Base-by-base conservation (phyloP, 805 yeast species). In the Wickerhamiella domercqiae region DNA sequence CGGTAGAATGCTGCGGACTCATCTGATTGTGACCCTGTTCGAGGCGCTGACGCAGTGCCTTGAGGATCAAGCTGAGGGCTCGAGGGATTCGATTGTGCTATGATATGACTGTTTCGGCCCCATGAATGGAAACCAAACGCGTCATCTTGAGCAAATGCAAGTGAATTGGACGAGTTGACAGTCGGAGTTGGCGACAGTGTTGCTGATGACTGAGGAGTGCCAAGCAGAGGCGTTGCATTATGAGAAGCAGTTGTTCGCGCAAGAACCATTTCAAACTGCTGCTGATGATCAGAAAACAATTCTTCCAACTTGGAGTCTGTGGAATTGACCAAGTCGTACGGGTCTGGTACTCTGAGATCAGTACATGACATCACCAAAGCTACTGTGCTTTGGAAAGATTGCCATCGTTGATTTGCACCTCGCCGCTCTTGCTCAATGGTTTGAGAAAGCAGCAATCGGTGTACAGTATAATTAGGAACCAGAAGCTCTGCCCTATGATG, bases 381-480 rank as follows among this genome's bases (percentile, higher is more conserved):
- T n/a, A 13, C 16, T 7, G 33, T 30, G n/a, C 33, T 30, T n/a
- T 18, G 21, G 21, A 16, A 30, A 9, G 21, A 17, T 15, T 30
- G 33, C 33, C 33, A 30, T 15, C 33, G 33, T 16, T 13, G 14
- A 16, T 18, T 16, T 16, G 33, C 16, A 5, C 21, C 33, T 34
- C 48, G 25, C 22, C 64, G 52, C 40, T 66, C 68, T 18, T 56
- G 50, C 18, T 55, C 58, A 5, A 56, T 44, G 1, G 60, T 53
- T 13, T 55, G 51, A 7, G 63, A 41, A 28, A 71, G 55, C 11
- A 63, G 42, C 32, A 66, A 61, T 1, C 76, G 75, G 46, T 75
- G 78, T 5, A 70, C 40, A 30, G 60, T 46, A 48, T 66, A 64
- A 7, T 59, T 49, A 16, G 51, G 49, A 13, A 62, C 51, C 14